Percentiles rank a stretch among this genome's conserved stretches.
Evolutionary conservation across 257 asterid species (phyloP).

Genomic region (Solanum piurae): DNA sequence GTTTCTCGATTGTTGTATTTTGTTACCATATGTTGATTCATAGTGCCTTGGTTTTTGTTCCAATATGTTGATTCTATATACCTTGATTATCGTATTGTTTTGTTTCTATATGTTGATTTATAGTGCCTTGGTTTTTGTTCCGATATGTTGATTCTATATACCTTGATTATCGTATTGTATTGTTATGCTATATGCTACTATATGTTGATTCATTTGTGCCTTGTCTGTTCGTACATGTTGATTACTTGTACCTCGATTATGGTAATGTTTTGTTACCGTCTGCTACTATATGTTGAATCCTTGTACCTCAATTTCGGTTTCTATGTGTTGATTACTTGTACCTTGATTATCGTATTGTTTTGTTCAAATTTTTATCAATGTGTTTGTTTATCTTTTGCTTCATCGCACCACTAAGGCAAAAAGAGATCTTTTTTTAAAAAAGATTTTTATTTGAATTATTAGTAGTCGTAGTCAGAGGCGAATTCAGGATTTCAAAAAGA

Average conservation of each 20-base stretch:
- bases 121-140: not conserved
- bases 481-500: no score
- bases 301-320: not conserved
- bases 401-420: not conserved
- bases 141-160: no score
- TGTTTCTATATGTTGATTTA: no score
- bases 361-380: not conserved
- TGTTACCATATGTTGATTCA: no score
- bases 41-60: no score
- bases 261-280: no score
- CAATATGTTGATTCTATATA: no score
- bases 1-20: no score
- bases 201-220: not conserved
- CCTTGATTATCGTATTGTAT: no score
- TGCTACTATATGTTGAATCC: not conserved
- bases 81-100: no score
- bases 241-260: not conserved
- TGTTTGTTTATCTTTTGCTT: not conserved
- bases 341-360: not conserved
- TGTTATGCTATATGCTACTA: no score
- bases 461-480: not conserved
- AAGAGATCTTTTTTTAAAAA: not conserved
- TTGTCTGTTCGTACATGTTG: not conserved
- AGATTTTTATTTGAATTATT: not conserved
- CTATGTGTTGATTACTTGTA: not conserved